Base-by-base conservation (phyloP, 208 protist genomes). In the Jaenimonas drosophilae region DNA sequence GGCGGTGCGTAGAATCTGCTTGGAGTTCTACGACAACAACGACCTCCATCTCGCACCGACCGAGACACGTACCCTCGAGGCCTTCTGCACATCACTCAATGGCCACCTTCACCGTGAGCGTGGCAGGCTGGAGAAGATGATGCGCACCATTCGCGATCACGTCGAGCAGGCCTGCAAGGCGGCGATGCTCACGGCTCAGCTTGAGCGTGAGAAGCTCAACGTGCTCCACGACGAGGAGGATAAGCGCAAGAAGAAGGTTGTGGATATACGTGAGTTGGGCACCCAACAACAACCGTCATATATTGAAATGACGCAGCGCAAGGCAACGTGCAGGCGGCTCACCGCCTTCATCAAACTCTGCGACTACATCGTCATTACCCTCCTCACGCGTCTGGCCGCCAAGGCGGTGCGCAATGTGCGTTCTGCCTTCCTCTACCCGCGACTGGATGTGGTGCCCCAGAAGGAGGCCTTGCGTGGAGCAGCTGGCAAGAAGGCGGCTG, bases 291-390 rank as follows among this genome's bases (percentile, higher is more conserved):
- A 91, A 57, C 84, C 86, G 7, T 92, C 84, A 6, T 96, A 96
- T 58, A 94, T 94, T 67, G 91, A 96, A 55, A 66, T 91, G 54
- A 91, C 87, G 16, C 83, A 95, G 64, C 86, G 84, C 31, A 88
- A 89, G 59, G 76, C 83, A 0, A 85, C 81, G 20, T 97, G 91
- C 68, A 68, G 78, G 27, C 87, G 88, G 3, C 78, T 97, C 24
- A 91, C 88, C 3, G 75, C 82, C 48, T 97, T 97, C 61, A 96
- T 98, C 45, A 70, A 78, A 33, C 71, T 98, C 28, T 92, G 82
- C 49, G 95, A 98, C 66, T 97, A 96, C 70, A 72, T 97, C 28
- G 70, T 97, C 44, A 83, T 96, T 37, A 72, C 90, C 59, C 88
- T 84, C 47, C 47, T 98, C 14, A 93, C 88, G 2, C 48, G 54